Evolutionary conservation across 1,139 yeast genomes (phyloP), one percentile per base, ranked within the genome.

Genomic region (Yamadazyma conglobata): DNA sequence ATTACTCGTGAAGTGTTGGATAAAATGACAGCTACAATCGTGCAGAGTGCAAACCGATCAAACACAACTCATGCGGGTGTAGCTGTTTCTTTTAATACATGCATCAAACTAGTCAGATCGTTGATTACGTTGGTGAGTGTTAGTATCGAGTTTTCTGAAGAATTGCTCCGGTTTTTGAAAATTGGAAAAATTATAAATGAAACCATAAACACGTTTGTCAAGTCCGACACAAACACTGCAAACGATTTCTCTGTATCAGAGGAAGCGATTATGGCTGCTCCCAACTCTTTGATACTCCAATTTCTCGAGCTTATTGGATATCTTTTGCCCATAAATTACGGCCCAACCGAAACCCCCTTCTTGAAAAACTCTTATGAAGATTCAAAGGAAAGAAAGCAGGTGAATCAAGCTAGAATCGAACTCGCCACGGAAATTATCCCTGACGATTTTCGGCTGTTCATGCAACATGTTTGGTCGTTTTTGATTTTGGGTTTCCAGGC

Each of bases 261-360:
- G 24, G 94, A 85, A 46, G 76, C 86, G 0, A 58, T 88, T 24
- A 82, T 87, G 77, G 77, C 81, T 32, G 76, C 79, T 4, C 89
- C 93, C 1, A 80, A 79, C 42, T 85, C 79, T 15, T 52, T 85
- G 21, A 55, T 83, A 19, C 47, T 73, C 1, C 68, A 77, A 15
- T 64, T 82, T 15, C 54, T 87, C 14, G 66, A 73, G 23, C 59
- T 86, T 28, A 60, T 83, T 18, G 73, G 78, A 0, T 67, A 74
- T 27, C 44, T 85, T 6, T 56, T 85, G 19, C 89, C 91, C 0
- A 54, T 64, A 3, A 40, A 50, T 8, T 64, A 64, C 38, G 14
- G 52, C 1, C 35, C 59, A 1, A 35, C 39, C 10, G 58, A 56
- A 5, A 51, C 68, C 2, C 64, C 69, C 4, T 64, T 60, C 31